These are phyloP conservation scores for Aschersonia sp. DNA, from an alignment of 2,329 filamentous ascomycete species.

Conservation along the genomic window DNA sequence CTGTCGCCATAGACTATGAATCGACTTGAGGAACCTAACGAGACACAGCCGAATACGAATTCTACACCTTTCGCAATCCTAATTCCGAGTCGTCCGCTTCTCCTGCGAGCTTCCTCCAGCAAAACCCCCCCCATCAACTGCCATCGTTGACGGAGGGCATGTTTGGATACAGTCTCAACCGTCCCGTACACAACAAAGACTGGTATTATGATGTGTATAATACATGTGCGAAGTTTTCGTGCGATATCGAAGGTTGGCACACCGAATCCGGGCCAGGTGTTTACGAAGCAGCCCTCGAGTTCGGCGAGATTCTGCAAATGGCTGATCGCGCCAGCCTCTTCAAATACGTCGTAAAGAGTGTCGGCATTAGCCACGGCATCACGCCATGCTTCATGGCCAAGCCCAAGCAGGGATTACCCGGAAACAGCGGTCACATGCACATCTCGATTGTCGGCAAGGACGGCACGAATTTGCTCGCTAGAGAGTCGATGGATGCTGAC, in stretches of 20 bases:
- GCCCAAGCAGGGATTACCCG: conserved; percentile 75
- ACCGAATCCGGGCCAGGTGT: conserved; percentile 89
- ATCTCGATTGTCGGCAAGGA: conserved; percentile 68
- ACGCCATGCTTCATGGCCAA: conserved; percentile 99
- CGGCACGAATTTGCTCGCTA: conserved; percentile 74
- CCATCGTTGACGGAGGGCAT: conserved; percentile 80
- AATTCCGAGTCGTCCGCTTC: conserved; percentile 35
- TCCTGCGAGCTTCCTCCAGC: conserved; percentile 57
- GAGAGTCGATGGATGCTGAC: conserved; percentile 55
- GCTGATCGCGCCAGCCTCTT: conserved; percentile 85
- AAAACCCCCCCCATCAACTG: conserved; percentile 59
- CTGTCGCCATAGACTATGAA: neutral
- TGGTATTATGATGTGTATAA: conserved; percentile 86
- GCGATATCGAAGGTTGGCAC: conserved; percentile 86
- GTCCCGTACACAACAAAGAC: conserved; percentile 78
- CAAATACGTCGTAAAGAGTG: conserved; percentile 87
- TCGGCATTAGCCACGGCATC: conserved; percentile 76
- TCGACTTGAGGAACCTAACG: neutral
- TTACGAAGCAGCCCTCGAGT: conserved; percentile 89
- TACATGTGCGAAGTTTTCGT: conserved; percentile 61
- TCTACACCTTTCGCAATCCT: conserved; percentile 77
- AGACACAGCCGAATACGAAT: conserved; percentile 72
- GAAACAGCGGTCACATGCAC: conserved; percentile 94
- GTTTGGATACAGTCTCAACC: conserved; percentile 86
- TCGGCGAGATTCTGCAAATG: conserved; percentile 76